A percentile compares a stretch with the other conserved stretches of the same genome.
Conservation (phyloP, 2,329 filamentous ascomycete species). For the Talaromyces sp. region DNA sequence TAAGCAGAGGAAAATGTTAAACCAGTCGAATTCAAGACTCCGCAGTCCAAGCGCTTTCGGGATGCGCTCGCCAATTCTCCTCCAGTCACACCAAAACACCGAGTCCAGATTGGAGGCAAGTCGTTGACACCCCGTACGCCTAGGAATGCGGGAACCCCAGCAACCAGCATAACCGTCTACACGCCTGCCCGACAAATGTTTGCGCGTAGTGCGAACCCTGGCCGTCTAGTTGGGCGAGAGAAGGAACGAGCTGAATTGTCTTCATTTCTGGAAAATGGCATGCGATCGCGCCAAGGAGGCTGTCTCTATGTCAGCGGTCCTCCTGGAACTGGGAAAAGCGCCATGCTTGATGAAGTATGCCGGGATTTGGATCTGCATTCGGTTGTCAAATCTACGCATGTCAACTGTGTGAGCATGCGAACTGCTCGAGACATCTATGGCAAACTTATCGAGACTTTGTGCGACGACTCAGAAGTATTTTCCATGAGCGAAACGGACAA, state of each 20-base stretch:
- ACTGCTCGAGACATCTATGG: slow-evolving; percentile 79
- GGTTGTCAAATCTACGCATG: slow-evolving; percentile 64
- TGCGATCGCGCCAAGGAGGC: slow-evolving; percentile 59
- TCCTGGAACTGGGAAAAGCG: slow-evolving; percentile 94
- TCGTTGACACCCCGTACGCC: slow-evolving; percentile 74
- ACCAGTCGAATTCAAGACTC: slow-evolving; percentile 40
- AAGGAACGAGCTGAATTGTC: slow-evolving; percentile 60
- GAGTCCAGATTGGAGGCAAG: slow-evolving; percentile 71
- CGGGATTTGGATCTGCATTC: slow-evolving; percentile 49
- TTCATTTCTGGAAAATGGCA: slow-evolving; percentile 62
- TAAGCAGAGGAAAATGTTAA: slow-evolving; percentile 39
- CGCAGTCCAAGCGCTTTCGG: slow-evolving; percentile 58
- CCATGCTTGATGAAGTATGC: slow-evolving; percentile 78
- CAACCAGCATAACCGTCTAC: slow-evolving; percentile 68
- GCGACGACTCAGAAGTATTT: slow-evolving; percentile 55
- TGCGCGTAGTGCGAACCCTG: slow-evolving; percentile 68
- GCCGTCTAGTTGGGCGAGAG: slow-evolving; percentile 73
- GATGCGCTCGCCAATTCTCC: slow-evolving; percentile 67
- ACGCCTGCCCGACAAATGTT: slow-evolving; percentile 84
- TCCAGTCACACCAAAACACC: slow-evolving; percentile 76
- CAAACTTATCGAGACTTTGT: slow-evolving; percentile 67
- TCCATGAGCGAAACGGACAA: slow-evolving; percentile 64
- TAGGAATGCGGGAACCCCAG: slow-evolving; percentile 65
- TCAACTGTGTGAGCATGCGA: slow-evolving; percentile 98
- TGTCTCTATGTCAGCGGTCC: slow-evolving; percentile 95